Evolutionary conservation across 2,329 filamentous ascomycete genomes (phyloP).

Genomic region (Penicillium sp.): DNA sequence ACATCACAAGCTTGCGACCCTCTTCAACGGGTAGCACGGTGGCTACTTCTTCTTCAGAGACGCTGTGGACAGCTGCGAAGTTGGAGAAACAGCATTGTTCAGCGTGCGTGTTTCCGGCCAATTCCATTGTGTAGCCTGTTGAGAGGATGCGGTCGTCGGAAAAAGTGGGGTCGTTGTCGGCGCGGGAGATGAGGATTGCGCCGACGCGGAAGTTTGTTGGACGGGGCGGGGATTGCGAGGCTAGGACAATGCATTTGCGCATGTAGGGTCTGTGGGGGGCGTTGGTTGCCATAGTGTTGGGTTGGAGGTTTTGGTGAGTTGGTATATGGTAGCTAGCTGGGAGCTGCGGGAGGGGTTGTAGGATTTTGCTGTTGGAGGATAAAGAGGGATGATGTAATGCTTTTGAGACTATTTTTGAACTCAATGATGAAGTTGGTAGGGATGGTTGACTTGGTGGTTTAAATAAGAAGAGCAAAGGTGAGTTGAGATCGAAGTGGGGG

Average conservation of each 20-base stretch:
- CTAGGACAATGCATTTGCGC: slow-evolving; percentile 71
- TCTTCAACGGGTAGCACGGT: slow-evolving; percentile 43
- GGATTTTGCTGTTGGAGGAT: neutral
- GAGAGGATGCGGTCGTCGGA: slow-evolving; percentile 60
- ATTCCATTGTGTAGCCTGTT: slow-evolving; percentile 87
- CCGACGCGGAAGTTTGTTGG: slow-evolving; percentile 93
- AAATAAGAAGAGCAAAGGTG: neutral
- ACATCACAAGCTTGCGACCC: slow-evolving; percentile 61
- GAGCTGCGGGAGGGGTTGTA: neutral
- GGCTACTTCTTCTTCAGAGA: slow-evolving; percentile 36
- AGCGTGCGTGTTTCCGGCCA: slow-evolving; percentile 90
- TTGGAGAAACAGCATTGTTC: slow-evolving; percentile 92
- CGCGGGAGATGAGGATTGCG: slow-evolving; percentile 68
- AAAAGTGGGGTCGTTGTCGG: slow-evolving; percentile 25
- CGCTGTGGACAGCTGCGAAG: slow-evolving; percentile 37
- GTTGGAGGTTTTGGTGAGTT: neutral
- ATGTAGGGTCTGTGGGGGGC: slow-evolving; percentile 56
- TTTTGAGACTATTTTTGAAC: neutral
- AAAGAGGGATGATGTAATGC: neutral
- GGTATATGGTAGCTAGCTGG: neutral
- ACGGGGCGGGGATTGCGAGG: slow-evolving; percentile 76
- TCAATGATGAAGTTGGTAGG: neutral
- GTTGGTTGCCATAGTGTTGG: slow-evolving; percentile 20
- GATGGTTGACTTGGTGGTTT: neutral
- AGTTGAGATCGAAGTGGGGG: neutral